Base-by-base conservation (phyloP, 2,329 filamentous ascomycete species). In the Claviceps maximensis region DNA sequence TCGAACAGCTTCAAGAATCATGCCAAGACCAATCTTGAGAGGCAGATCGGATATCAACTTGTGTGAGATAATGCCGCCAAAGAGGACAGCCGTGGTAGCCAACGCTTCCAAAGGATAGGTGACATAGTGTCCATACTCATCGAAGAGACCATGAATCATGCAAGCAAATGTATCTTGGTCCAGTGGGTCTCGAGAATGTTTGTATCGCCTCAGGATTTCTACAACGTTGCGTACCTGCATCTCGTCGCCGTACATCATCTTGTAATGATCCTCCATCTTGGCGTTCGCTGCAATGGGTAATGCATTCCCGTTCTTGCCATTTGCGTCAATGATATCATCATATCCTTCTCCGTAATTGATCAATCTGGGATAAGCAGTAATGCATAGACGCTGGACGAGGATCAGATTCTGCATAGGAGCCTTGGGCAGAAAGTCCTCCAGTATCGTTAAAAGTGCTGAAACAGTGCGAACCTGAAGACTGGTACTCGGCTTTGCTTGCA, bases 141-240 rank as follows among this genome's bases (percentile, higher is more conserved):
- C 93, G 61, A 98, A 96, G 4, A 98, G 74, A 1, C 93, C 93
- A 63, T 96, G 90, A 38, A 98, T 95, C 89, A 98, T 98, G 71
- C 91, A 96, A 15, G 91, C 87, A 65, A 98, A 98, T 7, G 96
- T 79, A 65, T 98, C 93, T 66, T 97, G 93, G 56, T 96, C 89
- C 17, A 84, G 73, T 1, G 88, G 78, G 55, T 93, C 86, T 48
- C 82, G 81, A 0, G 94, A 97, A 53, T 83, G 83, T 67, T 98
- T 97, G 71, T 95, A 95, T 53, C 80, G 79, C 58, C 89, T 84
- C 62, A 98, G 79, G 41, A 89, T 80, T 56, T 87, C 83, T 50
- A 98, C 86, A 58, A 98, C 87, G 52, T 88, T 82, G 53, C 88
- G 82, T 19, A 96, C 87, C 57, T 91, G 85, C 21, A 90, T 82